Percentiles rank a stretch among this genome's conserved stretches.
These are phyloP conservation scores for Rossbeevera mucosa DNA, from an alignment of 768 basidiomycete genomes.

Conservation along the genomic window DNA sequence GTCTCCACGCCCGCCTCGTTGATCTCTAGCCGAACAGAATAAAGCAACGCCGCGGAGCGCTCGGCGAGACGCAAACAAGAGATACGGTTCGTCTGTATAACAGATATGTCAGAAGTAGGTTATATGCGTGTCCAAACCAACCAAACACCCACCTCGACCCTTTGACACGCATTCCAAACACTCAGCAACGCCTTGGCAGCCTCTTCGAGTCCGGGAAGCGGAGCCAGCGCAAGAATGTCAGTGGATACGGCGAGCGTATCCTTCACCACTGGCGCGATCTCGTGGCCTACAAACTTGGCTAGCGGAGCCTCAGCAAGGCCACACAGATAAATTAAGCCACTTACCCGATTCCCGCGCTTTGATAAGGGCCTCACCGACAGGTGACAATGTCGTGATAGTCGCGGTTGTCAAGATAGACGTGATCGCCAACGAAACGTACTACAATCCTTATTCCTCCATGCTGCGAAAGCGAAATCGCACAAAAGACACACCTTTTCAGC, in stretches of 20 bases:
- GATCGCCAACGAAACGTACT: constrained; percentile 27
- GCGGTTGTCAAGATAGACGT: constrained; percentile 22
- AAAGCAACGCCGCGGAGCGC: constrained; percentile 63
- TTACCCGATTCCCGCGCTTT: constrained; percentile 20
- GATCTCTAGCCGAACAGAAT: constrained; percentile 61
- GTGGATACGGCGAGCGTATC: constrained; percentile 35
- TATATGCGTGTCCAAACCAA: background rate
- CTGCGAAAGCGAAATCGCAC: background rate
- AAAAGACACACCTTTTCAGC: constrained; percentile 23
- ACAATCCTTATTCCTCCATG: background rate
- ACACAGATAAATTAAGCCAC: background rate
- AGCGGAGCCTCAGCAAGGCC: constrained; percentile 8
- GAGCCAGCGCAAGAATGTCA: constrained; percentile 43
- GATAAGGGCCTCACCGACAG: constrained; percentile 20
- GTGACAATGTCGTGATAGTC: constrained; percentile 21
- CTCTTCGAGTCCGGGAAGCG: constrained; percentile 50
- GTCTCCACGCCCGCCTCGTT: constrained; percentile 52
- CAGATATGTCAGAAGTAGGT: background rate
- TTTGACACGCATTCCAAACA: constrained; percentile 63
- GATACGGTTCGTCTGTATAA: constrained; percentile 56
- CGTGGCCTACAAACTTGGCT: constrained; percentile 32
- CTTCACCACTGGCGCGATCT: constrained; percentile 31
- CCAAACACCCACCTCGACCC: constrained; percentile 50
- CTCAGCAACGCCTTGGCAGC: constrained; percentile 49
- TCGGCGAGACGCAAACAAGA: constrained; percentile 68